Conservation (phyloP, 2,329 filamentous ascomycete species). For the Diplocarpon rosae region DNA sequence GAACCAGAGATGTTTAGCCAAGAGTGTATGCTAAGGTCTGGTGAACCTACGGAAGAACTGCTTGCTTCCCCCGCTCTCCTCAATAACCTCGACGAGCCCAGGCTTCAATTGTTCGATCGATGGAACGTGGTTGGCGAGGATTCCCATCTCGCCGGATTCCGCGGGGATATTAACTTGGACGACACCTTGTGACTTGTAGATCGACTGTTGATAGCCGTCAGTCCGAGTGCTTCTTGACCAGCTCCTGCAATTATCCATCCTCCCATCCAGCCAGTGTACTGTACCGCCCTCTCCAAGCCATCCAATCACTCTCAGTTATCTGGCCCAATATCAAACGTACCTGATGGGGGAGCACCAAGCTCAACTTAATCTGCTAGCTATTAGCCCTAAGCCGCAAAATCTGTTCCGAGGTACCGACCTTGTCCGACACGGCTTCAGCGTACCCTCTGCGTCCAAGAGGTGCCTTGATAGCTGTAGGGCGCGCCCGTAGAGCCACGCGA, state of each 20-base stretch:
- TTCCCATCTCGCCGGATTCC: conserved; percentile 98
- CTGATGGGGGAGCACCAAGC: conserved; percentile 94
- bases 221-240: conserved; percentile 32
- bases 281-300: neutral
- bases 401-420: conserved; percentile 39
- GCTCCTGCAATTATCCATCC: conserved; percentile 13
- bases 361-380: conserved; percentile 72
- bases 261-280: neutral
- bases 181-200: conserved; percentile 58
- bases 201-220: conserved; percentile 41
- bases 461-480: conserved; percentile 64
- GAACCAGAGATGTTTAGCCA: conserved; percentile 7
- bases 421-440: conserved; percentile 77
- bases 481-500: conserved; percentile 77
- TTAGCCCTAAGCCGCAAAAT: conserved; percentile 22
- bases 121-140: conserved; percentile 97
- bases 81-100: conserved; percentile 43
- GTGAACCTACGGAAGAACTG: conserved; percentile 86
- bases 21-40: neutral
- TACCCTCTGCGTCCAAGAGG: conserved; percentile 82
- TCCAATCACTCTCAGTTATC: neutral
- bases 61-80: conserved; percentile 43
- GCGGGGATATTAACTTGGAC: conserved; percentile 98
- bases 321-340: conserved; percentile 44
- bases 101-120: conserved; percentile 99